Evolutionary conservation across 441 rosid species (phyloP).

Genomic region (Eutrema salsugineum): DNA sequence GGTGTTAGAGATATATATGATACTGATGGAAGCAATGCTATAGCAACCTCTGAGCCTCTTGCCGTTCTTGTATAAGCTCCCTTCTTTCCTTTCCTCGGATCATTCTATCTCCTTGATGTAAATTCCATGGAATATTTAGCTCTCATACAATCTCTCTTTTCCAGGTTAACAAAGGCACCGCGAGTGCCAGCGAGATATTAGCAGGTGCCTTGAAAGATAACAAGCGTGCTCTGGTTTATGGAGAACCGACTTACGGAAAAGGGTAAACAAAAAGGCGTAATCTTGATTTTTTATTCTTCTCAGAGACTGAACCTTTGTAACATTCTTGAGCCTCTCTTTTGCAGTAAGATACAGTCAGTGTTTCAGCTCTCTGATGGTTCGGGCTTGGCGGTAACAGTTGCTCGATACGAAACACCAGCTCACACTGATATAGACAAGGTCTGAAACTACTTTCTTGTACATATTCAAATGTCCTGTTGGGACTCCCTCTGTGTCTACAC

Average conservation of each 20-base stretch:
- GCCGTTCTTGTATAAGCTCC: conserved; percentile 62
- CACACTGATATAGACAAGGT: conserved; percentile 90
- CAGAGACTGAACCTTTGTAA: not conserved
- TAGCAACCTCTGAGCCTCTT: conserved; percentile 82
- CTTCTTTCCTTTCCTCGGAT: not conserved
- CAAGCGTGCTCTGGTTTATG: conserved; percentile 79
- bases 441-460: conserved; percentile 8
- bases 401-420: conserved; percentile 93
- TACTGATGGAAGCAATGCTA: conserved; percentile 77
- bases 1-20: conserved; percentile 94
- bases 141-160: not conserved
- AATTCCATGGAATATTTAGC: not conserved
- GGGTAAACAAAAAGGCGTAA: conserved; percentile 48
- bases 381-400: conserved; percentile 90
- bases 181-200: conserved; percentile 96
- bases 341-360: conserved; percentile 95
- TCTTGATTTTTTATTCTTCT: not conserved
- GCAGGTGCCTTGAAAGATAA: conserved; percentile 97
- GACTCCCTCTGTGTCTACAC: not conserved
- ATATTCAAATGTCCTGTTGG: not conserved
- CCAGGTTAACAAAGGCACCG: conserved; percentile 97
- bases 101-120: not conserved
- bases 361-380: conserved; percentile 93
- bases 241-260: conserved; percentile 93
- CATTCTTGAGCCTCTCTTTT: not conserved